Percentiles rank a stretch among this genome's conserved stretches.
These are phyloP conservation scores for Lactarius sp. DNA, from an alignment of 768 basidiomycete species.

Conservation along the genomic window DNA sequence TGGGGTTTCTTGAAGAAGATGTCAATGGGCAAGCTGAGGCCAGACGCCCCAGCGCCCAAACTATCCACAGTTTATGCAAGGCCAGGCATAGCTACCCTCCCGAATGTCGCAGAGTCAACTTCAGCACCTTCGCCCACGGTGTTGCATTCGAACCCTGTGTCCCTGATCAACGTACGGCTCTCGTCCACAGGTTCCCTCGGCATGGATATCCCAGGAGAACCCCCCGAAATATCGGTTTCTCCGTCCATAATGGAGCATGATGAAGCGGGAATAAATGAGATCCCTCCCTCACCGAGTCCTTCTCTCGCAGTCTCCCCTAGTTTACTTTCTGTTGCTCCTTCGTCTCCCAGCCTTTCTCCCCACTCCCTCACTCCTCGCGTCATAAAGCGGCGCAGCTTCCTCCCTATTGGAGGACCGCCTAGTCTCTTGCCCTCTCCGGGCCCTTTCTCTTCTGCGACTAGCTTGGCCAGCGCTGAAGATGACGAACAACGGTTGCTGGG, in stretches of 20 bases:
- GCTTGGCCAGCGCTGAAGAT: constrained; percentile 37
- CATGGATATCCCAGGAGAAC: constrained; percentile 9
- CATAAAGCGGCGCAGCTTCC: constrained; percentile 79
- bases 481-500: constrained; percentile 32
- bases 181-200: constrained; percentile 66
- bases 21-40: constrained; percentile 91
- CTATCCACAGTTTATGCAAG: constrained; percentile 36
- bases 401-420: constrained; percentile 73
- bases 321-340: constrained; percentile 18
- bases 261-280: constrained; percentile 1
- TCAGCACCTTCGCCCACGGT: constrained; percentile 5
- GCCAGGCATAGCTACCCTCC: constrained; percentile 27
- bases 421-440: constrained; percentile 63
- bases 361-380: constrained; percentile 45
- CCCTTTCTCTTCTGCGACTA: constrained; percentile 50
- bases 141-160: constrained; percentile 27
- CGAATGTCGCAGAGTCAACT: constrained; percentile 17
- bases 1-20: constrained; percentile 98
- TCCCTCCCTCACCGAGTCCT: constrained; percentile 3
- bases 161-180: constrained; percentile 37
- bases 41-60: constrained; percentile 44
- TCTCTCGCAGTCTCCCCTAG: constrained; percentile 13
- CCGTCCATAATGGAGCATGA: constrained; percentile 17
- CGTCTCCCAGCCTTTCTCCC: constrained; percentile 30
- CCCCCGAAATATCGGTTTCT: constrained; percentile 19